Conservation (phyloP, 2,329 filamentous ascomycete genomes). For the Talaromyces sp. region DNA sequence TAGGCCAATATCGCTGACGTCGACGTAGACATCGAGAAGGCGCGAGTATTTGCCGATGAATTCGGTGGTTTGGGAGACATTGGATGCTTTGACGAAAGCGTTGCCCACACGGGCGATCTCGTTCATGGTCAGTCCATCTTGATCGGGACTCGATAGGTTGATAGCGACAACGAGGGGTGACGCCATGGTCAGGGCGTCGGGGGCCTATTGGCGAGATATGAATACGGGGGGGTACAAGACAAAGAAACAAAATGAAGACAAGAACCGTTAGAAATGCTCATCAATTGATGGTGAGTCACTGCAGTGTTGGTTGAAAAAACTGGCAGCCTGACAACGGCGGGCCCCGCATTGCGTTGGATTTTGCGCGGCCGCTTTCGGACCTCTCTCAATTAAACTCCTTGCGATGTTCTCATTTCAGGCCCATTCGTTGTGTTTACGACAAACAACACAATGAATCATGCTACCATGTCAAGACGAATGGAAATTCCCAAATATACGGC, state of each 20-base stretch:
- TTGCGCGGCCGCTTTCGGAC: not conserved
- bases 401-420: not conserved
- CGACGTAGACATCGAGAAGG: constrained; percentile 62
- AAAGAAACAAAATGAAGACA: not conserved
- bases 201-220: not conserved
- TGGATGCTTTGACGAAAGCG: constrained; percentile 50
- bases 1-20: constrained; percentile 63
- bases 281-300: not conserved
- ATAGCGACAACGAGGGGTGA: constrained; percentile 38
- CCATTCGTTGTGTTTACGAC: too few relatives aligned
- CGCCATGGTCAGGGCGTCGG: constrained; percentile 28
- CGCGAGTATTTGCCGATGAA: constrained; percentile 55
- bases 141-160: constrained; percentile 35
- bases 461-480: not conserved
- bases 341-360: not conserved
- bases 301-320: not conserved
- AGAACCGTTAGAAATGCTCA: not conserved
- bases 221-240: not conserved
- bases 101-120: constrained; percentile 56
- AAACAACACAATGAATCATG: not conserved
- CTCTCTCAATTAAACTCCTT: not conserved
- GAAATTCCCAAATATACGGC: not conserved
- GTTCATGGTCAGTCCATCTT: constrained; percentile 47
- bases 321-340: not conserved
- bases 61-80: constrained; percentile 32